A percentile compares a stretch with the other conserved stretches of the same genome.
These are phyloP conservation scores for Panicum hallii DNA, from an alignment of 202 grass and related monocot species.

Conservation along the genomic window DNA sequence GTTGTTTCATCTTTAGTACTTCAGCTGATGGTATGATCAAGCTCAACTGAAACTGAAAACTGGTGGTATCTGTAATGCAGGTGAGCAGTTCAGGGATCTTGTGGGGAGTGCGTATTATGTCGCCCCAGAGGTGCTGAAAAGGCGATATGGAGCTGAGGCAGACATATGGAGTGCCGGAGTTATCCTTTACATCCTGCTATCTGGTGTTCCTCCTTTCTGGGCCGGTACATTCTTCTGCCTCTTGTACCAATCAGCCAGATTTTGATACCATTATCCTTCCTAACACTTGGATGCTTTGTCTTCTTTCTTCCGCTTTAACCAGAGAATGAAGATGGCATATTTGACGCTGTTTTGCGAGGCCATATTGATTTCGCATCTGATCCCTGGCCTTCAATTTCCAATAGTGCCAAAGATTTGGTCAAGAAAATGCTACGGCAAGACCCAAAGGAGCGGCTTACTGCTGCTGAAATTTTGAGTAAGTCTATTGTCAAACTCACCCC, in stretches of 20 bases:
- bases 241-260: not conserved
- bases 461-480: constrained; percentile 88
- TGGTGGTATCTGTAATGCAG: constrained; percentile 37
- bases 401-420: constrained; percentile 72
- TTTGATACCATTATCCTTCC: not conserved
- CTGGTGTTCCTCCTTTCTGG: constrained; percentile 95
- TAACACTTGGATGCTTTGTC: not conserved
- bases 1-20: not conserved
- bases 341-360: constrained; percentile 76
- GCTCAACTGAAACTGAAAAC: constrained; percentile 8
- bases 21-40: constrained; percentile 1
- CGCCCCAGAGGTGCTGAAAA: constrained; percentile 80
- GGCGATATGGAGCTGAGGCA: constrained; percentile 73
- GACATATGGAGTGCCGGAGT: constrained; percentile 97
- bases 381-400: constrained; percentile 88
- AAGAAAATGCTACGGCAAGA: constrained; percentile 85
- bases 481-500: not conserved
- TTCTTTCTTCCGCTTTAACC: constrained; percentile 27
- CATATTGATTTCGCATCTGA: constrained; percentile 86
- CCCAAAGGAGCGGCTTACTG: constrained; percentile 83
- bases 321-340: constrained; percentile 95
- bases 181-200: constrained; percentile 94
- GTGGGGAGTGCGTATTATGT: constrained; percentile 95
- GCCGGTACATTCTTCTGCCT: constrained; percentile 48
- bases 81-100: constrained; percentile 82